Percentiles rank a stretch among this genome's conserved stretches.
phyloP scores from a whole-genome alignment of 192 early-diverging fungal genomes.

The Coemansia sp. region DNA sequence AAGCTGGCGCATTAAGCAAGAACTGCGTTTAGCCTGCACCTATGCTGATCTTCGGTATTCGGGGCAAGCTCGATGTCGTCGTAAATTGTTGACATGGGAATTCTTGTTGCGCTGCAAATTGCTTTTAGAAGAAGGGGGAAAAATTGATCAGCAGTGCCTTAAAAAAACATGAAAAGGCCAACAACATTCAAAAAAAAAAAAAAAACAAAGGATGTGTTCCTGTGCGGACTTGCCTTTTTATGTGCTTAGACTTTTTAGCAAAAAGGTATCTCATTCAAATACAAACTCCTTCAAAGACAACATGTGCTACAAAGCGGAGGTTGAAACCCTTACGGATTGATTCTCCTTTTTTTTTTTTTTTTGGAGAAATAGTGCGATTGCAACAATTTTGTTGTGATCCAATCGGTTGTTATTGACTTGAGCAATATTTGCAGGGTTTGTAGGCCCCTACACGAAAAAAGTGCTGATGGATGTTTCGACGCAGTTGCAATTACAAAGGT shows the following conservation, averaged over 20 bases:
- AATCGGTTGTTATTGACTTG: not conserved
- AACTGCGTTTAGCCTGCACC: not conserved
- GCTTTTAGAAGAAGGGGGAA: not conserved
- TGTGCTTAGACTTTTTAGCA: not conserved
- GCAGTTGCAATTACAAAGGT: not conserved
- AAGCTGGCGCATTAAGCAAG: not conserved
- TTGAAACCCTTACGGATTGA: conserved; percentile 8
- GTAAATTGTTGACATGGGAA: not conserved
- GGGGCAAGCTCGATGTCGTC: not conserved
- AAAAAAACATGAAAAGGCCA: not conserved
- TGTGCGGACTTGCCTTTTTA: not conserved
- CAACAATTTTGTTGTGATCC: not conserved
- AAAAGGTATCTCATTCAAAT: not conserved
- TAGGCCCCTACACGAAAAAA: not conserved
- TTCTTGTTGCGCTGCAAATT: not conserved
- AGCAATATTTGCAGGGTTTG: too few species aligned
- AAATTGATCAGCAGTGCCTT: not conserved
- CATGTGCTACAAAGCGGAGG: not conserved
- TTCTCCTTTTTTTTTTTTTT: not conserved
- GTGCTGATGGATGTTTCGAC: not conserved
- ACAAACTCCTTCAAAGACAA: not conserved
- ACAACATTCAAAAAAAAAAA: not conserved
- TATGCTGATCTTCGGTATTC: not conserved
- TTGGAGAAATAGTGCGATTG: not conserved
- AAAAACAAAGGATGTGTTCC: not conserved